Base-by-base conservation (phyloP, 2,329 filamentous ascomycete species). In the Fusarium sp. region DNA sequence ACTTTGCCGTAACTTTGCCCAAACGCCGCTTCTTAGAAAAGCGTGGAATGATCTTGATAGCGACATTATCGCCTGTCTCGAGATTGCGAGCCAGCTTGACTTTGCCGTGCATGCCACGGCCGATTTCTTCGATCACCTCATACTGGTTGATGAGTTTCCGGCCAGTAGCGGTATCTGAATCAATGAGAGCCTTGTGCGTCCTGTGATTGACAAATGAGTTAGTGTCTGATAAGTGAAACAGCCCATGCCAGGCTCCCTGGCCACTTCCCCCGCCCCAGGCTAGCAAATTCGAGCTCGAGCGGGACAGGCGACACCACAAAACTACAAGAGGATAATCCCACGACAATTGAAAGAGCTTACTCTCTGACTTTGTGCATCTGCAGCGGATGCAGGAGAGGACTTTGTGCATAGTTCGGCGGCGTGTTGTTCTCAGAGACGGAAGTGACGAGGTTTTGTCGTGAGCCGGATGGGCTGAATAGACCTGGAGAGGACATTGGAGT, bases 141-240 rank as follows among this genome's bases (percentile, higher is more conserved):
- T 99, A 99, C 73, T 97, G 91, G 72, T 99, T 99, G 81, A 99
- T 96, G 49, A 93, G 84, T 78, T 99, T 99, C 62, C 95, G 91
- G 56, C 95, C 95, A 6, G 94, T 96, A 61, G 92, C 84, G 49
- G 86, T 86, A 75, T 98, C 93, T 61, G 93, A 88, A 71, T 98
- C 94, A 67, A 97, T 92, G 70, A 93, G 88, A 49, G 92, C 93
- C 62, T 93, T 92, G 77, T 97, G 91, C 9, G 94, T 97, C 78
- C 88, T 91, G 63, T 13, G 35, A 21, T 44, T 56, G 44, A 37
- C 51, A 49, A 60, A 49, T 46, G 14, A 37, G 43, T 67, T 51
- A 69, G 63, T 58, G 46, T 53, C 44, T 53, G 42, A 53, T 43
- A 52, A 53, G 39, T 49, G 58, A 58, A 49, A 58, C 43, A 37